Evolutionary conservation across 202 grass and related monocot genomes (phyloP).

Genomic region (Cymbopogon flexuosus): DNA sequence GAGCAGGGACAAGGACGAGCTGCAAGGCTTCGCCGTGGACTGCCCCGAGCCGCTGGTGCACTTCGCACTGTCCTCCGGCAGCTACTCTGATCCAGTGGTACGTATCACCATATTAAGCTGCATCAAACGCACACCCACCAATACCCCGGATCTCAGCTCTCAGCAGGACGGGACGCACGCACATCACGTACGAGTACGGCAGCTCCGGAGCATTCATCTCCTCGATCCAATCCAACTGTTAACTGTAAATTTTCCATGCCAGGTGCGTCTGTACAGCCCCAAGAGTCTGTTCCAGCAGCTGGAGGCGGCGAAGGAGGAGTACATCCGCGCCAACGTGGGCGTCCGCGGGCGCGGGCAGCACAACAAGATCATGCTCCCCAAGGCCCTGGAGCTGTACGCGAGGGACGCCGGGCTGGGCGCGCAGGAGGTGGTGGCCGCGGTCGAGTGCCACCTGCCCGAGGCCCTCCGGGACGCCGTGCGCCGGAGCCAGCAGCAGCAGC

Average conservation of each 20-base stretch:
- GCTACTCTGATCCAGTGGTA: constrained; percentile 81
- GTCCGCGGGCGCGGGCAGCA: constrained; percentile 33
- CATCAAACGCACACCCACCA: background rate
- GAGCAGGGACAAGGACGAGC: constrained; percentile 65
- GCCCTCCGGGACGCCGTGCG: constrained; percentile 45
- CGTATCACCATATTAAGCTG: background rate
- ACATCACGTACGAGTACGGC: background rate
- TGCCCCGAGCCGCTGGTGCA: constrained; percentile 63
- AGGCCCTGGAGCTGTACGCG: constrained; percentile 58
- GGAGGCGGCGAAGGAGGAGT: constrained; percentile 73
- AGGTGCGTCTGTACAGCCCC: constrained; percentile 74
- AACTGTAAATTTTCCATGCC: background rate
- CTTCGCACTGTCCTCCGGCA: constrained; percentile 84
- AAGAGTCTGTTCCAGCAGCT: constrained; percentile 62
- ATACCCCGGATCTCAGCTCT: too few relatives aligned
- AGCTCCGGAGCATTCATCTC: background rate
- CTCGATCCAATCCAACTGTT: background rate
- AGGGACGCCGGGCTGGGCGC: constrained; percentile 54
- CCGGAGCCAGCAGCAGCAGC: constrained; percentile 25
- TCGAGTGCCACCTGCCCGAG: constrained; percentile 57
- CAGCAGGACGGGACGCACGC: too few relatives aligned
- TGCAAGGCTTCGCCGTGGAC: constrained; percentile 59
- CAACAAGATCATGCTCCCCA: constrained; percentile 61
- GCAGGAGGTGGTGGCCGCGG: constrained; percentile 44
- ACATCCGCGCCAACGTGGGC: constrained; percentile 57